These are phyloP conservation scores for Rhododendron williamsianum DNA, from an alignment of 148 eudicot genomes.

Conservation along the genomic window DNA sequence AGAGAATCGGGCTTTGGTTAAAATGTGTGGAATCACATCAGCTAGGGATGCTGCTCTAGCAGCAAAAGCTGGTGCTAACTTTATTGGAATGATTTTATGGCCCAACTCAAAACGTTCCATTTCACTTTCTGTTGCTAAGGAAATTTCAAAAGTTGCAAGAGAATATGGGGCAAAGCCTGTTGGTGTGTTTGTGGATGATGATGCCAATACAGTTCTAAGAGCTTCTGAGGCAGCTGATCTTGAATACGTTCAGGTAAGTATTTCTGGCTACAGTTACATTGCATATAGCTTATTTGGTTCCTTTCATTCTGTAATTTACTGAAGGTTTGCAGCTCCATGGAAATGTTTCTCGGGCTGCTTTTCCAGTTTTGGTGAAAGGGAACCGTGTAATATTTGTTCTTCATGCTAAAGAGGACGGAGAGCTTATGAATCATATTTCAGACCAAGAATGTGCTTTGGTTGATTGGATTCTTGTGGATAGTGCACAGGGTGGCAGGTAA, in stretches of 20 bases:
- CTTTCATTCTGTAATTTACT: not conserved
- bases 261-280: not conserved
- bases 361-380: constrained; percentile 52
- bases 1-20: constrained; percentile 55
- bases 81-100: constrained; percentile 95
- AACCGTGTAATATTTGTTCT: constrained; percentile 76
- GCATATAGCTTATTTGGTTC: not conserved
- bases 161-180: constrained; percentile 79
- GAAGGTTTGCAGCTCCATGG: constrained; percentile 77
- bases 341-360: constrained; percentile 65
- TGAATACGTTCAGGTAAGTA: constrained; percentile 64
- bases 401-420: constrained; percentile 76
- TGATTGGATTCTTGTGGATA: constrained; percentile 91
- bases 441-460: constrained; percentile 66
- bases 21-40: constrained; percentile 95
- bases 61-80: constrained; percentile 91
- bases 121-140: constrained; percentile 71
- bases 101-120: constrained; percentile 91
- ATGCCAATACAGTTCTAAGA: constrained; percentile 62
- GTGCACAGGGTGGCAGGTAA: constrained; percentile 94
- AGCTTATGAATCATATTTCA: constrained; percentile 64
- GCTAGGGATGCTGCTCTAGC: constrained; percentile 91
- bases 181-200: constrained; percentile 94
- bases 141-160: constrained; percentile 75
- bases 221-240: constrained; percentile 64